These are phyloP conservation scores for Inonotus obliquus DNA, from an alignment of 1,284 basidiomycete genomes.

Conservation along the genomic window DNA sequence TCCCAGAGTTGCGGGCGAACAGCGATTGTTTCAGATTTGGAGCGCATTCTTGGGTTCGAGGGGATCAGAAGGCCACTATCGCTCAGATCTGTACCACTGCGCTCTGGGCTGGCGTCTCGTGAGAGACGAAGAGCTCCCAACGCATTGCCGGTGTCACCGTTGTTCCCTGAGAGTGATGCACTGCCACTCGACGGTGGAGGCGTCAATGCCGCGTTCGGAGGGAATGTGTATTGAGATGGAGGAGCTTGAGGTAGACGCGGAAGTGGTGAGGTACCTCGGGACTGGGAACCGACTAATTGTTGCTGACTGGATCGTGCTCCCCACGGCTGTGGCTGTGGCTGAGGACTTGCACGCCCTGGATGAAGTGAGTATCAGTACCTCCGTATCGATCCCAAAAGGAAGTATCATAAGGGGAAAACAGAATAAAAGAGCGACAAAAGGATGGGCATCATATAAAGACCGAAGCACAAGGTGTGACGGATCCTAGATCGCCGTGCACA, in stretches of 20 bases:
- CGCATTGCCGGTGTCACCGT: background rate
- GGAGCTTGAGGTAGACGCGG: constrained; percentile 14
- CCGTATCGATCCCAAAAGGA: background rate
- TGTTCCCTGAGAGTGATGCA: background rate
- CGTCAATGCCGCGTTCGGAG: constrained; percentile 15
- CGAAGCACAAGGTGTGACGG: background rate
- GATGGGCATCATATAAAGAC: no score
- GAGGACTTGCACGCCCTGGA: background rate
- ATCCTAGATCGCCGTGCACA: background rate
- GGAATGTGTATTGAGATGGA: constrained; percentile 16
- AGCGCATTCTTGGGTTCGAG: constrained; percentile 41
- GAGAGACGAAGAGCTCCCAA: constrained; percentile 14
- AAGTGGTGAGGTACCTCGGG: constrained; percentile 1
- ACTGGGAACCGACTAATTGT: background rate
- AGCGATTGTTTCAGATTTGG: constrained; percentile 54
- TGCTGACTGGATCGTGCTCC: background rate
- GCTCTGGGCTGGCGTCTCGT: constrained; percentile 1
- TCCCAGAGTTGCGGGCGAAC: constrained; percentile 55
- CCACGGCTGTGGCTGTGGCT: background rate
- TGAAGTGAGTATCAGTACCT: background rate
- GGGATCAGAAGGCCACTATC: constrained; percentile 28
- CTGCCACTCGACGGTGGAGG: constrained; percentile 14
- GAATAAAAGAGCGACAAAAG: background rate
- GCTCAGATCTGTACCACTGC: constrained; percentile 1
- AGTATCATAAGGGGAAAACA: background rate